Percentiles rank a stretch among this genome's conserved stretches.
Evolutionary conservation across 257 asterid genomes (phyloP).

Genomic region (Rhazya stricta): DNA sequence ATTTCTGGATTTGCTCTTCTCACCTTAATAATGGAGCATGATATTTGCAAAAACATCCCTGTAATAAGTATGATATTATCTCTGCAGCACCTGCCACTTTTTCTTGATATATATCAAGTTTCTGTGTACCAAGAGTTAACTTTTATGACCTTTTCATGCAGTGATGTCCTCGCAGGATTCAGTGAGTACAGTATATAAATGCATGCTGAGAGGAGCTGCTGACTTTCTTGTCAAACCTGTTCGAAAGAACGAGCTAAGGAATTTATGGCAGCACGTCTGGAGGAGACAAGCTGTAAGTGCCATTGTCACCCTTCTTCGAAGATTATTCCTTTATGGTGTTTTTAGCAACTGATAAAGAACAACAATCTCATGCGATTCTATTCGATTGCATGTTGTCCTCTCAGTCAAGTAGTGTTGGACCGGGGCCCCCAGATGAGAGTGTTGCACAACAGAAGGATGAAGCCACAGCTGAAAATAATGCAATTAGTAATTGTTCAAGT

Average conservation of each 20-base stretch:
- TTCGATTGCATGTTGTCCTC: slow-evolving; percentile 15
- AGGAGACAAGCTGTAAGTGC: slow-evolving; percentile 85
- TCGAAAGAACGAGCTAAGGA: slow-evolving; percentile 83
- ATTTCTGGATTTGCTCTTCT: slow-evolving; percentile 97
- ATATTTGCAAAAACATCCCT: slow-evolving; percentile 83
- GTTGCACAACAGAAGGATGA: slow-evolving; percentile 64
- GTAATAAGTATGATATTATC: slow-evolving; percentile 67
- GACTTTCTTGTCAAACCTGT: slow-evolving; percentile 96
- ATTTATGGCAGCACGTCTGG: slow-evolving; percentile 99
- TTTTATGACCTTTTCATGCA: slow-evolving; percentile 28
- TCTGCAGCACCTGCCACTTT: slow-evolving; percentile 5
- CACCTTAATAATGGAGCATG: slow-evolving; percentile 85
- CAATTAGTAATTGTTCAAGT: slow-evolving; percentile 62
- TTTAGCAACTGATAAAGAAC: not conserved
- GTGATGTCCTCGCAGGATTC: slow-evolving; percentile 98
- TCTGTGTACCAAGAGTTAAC: not conserved
- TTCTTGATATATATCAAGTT: not conserved
- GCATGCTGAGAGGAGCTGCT: slow-evolving; percentile 94
- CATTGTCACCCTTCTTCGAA: slow-evolving; percentile 8
- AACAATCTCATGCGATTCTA: slow-evolving; percentile 13
- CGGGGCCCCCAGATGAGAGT: slow-evolving; percentile 71
- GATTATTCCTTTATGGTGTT: not conserved
- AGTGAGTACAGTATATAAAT: slow-evolving; percentile 78
- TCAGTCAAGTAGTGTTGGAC: slow-evolving; percentile 53
- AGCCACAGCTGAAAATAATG: slow-evolving; percentile 79